Conservation (phyloP, 257 asterid genomes). For the Lycium ferocissimum region DNA sequence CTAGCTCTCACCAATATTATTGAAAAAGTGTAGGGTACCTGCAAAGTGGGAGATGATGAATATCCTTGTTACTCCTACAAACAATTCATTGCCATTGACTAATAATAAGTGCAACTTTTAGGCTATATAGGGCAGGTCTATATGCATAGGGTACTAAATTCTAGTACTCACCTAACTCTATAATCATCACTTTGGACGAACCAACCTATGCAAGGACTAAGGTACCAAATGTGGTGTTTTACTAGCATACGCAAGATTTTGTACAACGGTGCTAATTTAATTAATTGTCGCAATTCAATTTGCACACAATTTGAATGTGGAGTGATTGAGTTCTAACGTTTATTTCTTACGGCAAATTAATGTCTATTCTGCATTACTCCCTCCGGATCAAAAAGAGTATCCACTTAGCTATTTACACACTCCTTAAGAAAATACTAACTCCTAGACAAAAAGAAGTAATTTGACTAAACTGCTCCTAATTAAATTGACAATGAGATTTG, state of each 20-base stretch:
- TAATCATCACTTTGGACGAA: background rate
- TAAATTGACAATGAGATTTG: too few relatives aligned
- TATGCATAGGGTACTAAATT: too few relatives aligned
- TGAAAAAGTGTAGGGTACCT: constrained; percentile 33
- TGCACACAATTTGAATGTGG: background rate
- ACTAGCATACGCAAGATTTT: background rate
- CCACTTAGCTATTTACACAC: too few relatives aligned
- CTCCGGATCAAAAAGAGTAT: too few relatives aligned
- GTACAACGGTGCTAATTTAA: background rate
- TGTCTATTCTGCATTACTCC: background rate
- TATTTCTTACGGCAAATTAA: background rate
- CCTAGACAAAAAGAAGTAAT: too few relatives aligned
- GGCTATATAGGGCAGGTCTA: background rate
- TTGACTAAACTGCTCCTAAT: too few relatives aligned
- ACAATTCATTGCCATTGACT: constrained; percentile 2
- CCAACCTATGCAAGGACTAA: constrained; percentile 11
- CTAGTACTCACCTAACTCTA: background rate
- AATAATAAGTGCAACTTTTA: background rate
- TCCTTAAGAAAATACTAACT: too few relatives aligned
- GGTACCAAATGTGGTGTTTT: background rate
- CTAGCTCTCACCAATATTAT: constrained; percentile 36
- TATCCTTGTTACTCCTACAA: background rate
- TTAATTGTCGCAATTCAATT: background rate
- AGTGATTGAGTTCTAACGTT: background rate
- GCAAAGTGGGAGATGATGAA: constrained; percentile 33